Conservation (phyloP, 768 basidiomycete species). For the Kwoniella mangroviensis region DNA sequence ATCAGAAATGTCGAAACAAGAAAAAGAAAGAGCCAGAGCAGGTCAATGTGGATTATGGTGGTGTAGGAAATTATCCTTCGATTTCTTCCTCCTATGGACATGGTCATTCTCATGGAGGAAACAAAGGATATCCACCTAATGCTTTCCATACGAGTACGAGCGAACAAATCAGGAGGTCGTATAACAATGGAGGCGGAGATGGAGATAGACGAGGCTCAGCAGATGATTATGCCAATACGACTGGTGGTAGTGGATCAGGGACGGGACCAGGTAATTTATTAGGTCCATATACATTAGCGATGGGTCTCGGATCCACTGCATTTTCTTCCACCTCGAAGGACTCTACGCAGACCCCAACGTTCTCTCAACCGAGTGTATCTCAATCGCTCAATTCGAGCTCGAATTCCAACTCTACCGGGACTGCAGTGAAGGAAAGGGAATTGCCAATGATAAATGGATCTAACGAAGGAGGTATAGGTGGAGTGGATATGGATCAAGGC, state of each 20-base stretch:
- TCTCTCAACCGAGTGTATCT: neutral
- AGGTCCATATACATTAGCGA: conserved; percentile 5
- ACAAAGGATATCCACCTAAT: conserved; percentile 29
- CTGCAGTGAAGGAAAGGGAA: conserved; percentile 1
- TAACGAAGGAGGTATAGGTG: conserved; percentile 5
- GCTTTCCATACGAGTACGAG: conserved; percentile 16
- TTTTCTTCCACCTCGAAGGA: conserved; percentile 1
- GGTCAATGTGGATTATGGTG: conserved; percentile 19
- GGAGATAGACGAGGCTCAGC: neutral
- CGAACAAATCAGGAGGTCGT: neutral
- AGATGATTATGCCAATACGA: neutral
- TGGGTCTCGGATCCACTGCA: neutral
- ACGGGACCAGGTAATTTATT: neutral
- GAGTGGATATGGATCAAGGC: conserved; percentile 5
- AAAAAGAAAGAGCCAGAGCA: conserved; percentile 14
- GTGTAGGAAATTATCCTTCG: neutral
- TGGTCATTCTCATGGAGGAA: neutral
- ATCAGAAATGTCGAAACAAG: conserved; percentile 28
- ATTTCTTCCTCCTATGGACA: neutral
- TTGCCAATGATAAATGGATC: conserved; percentile 21
- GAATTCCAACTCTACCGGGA: neutral
- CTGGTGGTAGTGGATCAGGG: neutral
- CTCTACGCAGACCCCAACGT: neutral
- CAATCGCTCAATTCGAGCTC: neutral
- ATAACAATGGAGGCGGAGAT: neutral